Conservation (phyloP, 768 basidiomycete genomes). For the Macrolepiota albuminosa region DNA sequence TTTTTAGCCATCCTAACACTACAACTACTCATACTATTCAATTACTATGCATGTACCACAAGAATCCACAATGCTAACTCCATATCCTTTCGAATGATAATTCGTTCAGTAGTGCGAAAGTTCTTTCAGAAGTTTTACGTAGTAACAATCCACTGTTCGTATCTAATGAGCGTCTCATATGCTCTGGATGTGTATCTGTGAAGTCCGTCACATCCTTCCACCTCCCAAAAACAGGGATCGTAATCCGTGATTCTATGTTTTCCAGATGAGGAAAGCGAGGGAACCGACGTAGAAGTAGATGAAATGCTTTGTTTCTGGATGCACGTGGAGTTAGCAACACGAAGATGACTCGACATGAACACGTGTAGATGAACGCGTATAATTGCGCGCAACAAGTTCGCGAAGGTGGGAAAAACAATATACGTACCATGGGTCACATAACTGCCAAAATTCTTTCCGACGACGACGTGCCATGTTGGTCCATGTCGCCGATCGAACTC, state of each 20-base stretch:
- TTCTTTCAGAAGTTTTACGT: constrained; percentile 11
- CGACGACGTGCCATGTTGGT: constrained; percentile 97
- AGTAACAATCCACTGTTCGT: constrained; percentile 13
- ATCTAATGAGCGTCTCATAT: constrained; percentile 7
- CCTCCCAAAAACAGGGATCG: not conserved
- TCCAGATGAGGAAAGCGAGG: constrained; percentile 93
- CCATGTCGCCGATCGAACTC: constrained; percentile 93
- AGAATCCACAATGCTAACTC: constrained; percentile 14
- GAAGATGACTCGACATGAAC: constrained; percentile 4
- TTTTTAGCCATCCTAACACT: constrained; percentile 6
- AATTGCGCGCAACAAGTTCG: constrained; percentile 9
- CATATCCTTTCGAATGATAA: not conserved
- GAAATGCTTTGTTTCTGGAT: constrained; percentile 92
- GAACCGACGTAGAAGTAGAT: constrained; percentile 97
- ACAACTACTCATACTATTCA: constrained; percentile 11
- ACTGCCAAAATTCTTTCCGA: constrained; percentile 98
- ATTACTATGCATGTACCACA: constrained; percentile 11
- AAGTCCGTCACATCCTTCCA: constrained; percentile 2
- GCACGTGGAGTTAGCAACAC: constrained; percentile 6
- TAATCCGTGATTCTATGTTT: constrained; percentile 53
- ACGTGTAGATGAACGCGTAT: constrained; percentile 19
- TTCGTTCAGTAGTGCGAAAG: constrained; percentile 13
- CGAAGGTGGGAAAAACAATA: constrained; percentile 6
- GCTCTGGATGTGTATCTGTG: constrained; percentile 6
- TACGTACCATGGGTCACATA: constrained; percentile 92